These are phyloP conservation scores for Ophiostoma perfectum DNA, from an alignment of 2,329 filamentous ascomycete species.

Conservation along the genomic window DNA sequence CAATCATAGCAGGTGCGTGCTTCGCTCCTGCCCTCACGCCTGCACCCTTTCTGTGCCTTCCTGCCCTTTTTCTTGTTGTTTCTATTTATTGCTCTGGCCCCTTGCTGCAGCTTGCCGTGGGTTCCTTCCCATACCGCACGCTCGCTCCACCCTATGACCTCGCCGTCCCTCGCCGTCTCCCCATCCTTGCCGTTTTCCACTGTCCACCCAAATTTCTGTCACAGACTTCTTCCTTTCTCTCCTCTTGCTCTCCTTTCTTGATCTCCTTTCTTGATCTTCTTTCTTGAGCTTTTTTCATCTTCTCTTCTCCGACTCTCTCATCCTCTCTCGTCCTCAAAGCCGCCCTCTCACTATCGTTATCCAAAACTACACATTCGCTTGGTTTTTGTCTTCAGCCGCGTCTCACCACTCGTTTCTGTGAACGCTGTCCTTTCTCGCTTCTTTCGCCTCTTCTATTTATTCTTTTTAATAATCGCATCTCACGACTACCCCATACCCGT, in stretches of 20 bases:
- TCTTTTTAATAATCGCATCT: neutral
- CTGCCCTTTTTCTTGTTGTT: slow-evolving; percentile 20
- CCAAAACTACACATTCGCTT: slow-evolving; percentile 20
- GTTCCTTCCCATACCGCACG: neutral
- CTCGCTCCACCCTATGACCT: neutral
- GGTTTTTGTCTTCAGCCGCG: slow-evolving; percentile 18
- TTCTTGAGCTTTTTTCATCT: neutral
- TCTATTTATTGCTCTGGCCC: slow-evolving; percentile 12
- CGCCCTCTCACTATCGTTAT: slow-evolving; percentile 11
- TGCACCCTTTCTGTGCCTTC: slow-evolving; percentile 6
- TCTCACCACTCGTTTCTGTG: slow-evolving; percentile 18
- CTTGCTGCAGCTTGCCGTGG: neutral
- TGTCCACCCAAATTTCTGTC: neutral
- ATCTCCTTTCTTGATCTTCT: neutral
- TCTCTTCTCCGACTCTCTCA: neutral
- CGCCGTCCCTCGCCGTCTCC: no score
- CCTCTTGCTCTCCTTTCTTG: neutral
- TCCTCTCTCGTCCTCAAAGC: neutral
- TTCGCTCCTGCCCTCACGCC: neutral
- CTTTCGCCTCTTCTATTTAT: neutral
- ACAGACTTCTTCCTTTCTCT: neutral
- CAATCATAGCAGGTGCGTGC: slow-evolving; percentile 7
- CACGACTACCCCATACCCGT: no score
- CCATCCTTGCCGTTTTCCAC: neutral
- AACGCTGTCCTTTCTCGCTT: neutral